These are phyloP conservation scores for Fomes fomentarius DNA, from an alignment of 1,284 basidiomycete species.

Conservation along the genomic window DNA sequence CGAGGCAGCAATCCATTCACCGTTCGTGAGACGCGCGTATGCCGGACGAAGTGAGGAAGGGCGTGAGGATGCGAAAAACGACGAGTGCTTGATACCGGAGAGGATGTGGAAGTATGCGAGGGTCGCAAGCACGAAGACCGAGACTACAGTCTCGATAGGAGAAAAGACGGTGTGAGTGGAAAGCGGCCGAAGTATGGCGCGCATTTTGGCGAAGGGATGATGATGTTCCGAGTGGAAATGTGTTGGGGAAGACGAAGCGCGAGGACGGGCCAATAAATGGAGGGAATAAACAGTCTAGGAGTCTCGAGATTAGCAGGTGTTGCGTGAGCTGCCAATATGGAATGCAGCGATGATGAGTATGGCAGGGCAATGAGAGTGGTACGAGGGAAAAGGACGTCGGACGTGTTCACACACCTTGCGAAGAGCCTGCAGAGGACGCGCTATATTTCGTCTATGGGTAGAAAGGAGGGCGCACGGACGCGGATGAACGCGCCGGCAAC, in stretches of 20 bases:
- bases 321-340: constrained; percentile 6
- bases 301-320: constrained; percentile 17
- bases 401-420: constrained; percentile 14
- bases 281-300: constrained; percentile 24
- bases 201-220: constrained; percentile 39
- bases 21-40: constrained; percentile 52
- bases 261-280: constrained; percentile 18
- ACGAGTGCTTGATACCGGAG: constrained; percentile 79
- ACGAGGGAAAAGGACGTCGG: constrained; percentile 9
- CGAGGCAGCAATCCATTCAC: constrained; percentile 58
- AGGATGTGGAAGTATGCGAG: constrained; percentile 93
- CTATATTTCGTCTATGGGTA: constrained; percentile 14
- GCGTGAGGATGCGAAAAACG: constrained; percentile 62
- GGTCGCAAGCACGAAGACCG: constrained; percentile 85
- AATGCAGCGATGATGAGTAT: constrained; percentile 6
- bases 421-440: constrained; percentile 3
- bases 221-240: neutral
- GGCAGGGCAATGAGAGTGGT: constrained; percentile 4
- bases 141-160: constrained; percentile 86
- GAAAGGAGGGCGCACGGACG: constrained; percentile 4
- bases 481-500: constrained; percentile 24
- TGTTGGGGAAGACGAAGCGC: constrained; percentile 2
- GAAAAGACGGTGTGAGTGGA: constrained; percentile 67
- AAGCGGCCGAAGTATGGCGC: constrained; percentile 60
- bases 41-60: constrained; percentile 53